These are phyloP conservation scores for Jatropha curcas DNA, from an alignment of 345 rosid genomes.

Conservation along the genomic window DNA sequence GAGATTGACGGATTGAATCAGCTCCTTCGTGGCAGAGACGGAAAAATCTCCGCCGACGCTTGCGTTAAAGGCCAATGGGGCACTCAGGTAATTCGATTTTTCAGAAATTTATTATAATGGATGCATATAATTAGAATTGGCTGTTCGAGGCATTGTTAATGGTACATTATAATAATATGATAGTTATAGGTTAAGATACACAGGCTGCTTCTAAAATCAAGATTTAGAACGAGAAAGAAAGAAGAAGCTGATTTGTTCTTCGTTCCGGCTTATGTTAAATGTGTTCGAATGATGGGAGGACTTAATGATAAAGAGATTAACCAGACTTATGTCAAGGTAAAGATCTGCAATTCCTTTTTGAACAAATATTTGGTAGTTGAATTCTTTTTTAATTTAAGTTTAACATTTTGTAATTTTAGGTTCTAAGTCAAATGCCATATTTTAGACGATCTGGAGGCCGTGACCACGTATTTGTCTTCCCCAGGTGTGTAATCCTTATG, in stretches of 20 bases:
- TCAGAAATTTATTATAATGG: background rate
- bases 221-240: constrained; percentile 63
- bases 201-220: constrained; percentile 60
- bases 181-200: constrained; percentile 77
- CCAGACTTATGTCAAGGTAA: constrained; percentile 79
- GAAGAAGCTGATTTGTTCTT: constrained; percentile 93
- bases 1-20: constrained; percentile 76
- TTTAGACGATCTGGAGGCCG: constrained; percentile 92
- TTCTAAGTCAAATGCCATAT: constrained; percentile 88
- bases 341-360: background rate
- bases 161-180: background rate
- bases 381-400: background rate
- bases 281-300: constrained; percentile 91
- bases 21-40: constrained; percentile 75
- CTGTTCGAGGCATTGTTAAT: background rate
- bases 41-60: constrained; percentile 47
- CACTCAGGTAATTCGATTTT: constrained; percentile 60
- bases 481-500: constrained; percentile 49
- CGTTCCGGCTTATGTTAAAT: constrained; percentile 87
- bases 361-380: background rate
- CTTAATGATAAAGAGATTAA: constrained; percentile 92
- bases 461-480: constrained; percentile 92
- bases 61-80: constrained; percentile 98
- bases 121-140: background rate
- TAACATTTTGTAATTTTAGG: constrained; percentile 38